Percentiles rank a stretch among this genome's conserved stretches.
These are phyloP conservation scores for Fusarium mundagurra DNA, from an alignment of 2,329 filamentous ascomycete species.

Conservation along the genomic window DNA sequence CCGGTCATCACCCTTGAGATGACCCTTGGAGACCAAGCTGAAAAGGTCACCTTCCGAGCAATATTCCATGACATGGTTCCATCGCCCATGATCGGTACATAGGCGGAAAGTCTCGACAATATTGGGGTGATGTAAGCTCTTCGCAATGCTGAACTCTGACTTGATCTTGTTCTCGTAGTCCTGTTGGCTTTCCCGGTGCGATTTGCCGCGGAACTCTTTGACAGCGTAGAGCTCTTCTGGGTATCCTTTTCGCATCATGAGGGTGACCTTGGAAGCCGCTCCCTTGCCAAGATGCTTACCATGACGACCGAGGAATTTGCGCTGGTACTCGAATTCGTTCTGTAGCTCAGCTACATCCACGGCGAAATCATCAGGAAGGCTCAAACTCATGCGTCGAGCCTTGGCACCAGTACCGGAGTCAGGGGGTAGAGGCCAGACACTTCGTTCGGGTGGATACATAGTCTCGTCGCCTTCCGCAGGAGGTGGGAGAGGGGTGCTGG, in stretches of 20 bases:
- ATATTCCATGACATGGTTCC: slow-evolving; percentile 95
- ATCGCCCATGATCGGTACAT: slow-evolving; percentile 77
- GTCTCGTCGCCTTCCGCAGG: slow-evolving; percentile 37
- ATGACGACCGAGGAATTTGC: slow-evolving; percentile 75
- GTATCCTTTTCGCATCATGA: slow-evolving; percentile 78
- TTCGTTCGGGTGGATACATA: slow-evolving; percentile 53
- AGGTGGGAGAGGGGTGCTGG: slow-evolving; percentile 35
- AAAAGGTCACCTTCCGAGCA: slow-evolving; percentile 86
- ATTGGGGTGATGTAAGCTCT: slow-evolving; percentile 86
- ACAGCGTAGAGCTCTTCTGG: slow-evolving; percentile 78
- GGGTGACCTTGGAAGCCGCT: slow-evolving; percentile 81
- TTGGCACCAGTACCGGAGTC: slow-evolving; percentile 79
- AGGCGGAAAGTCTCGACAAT: slow-evolving; percentile 83
- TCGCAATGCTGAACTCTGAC: slow-evolving; percentile 88
- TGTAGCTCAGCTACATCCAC: slow-evolving; percentile 76
- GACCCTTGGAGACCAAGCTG: slow-evolving; percentile 75
- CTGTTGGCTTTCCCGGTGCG: slow-evolving; percentile 71
- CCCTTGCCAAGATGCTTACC: slow-evolving; percentile 84
- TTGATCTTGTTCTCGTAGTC: slow-evolving; percentile 92
- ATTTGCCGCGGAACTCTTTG: slow-evolving; percentile 85
- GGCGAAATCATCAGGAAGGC: slow-evolving; percentile 77
- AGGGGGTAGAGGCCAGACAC: slow-evolving; percentile 70
- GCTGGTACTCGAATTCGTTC: slow-evolving; percentile 75
- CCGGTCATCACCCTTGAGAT: slow-evolving; percentile 72
- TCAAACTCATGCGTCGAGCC: slow-evolving; percentile 79